Evolutionary conservation across 192 early-diverging fungal species (phyloP).

Genomic region (Coemansia sp.): DNA sequence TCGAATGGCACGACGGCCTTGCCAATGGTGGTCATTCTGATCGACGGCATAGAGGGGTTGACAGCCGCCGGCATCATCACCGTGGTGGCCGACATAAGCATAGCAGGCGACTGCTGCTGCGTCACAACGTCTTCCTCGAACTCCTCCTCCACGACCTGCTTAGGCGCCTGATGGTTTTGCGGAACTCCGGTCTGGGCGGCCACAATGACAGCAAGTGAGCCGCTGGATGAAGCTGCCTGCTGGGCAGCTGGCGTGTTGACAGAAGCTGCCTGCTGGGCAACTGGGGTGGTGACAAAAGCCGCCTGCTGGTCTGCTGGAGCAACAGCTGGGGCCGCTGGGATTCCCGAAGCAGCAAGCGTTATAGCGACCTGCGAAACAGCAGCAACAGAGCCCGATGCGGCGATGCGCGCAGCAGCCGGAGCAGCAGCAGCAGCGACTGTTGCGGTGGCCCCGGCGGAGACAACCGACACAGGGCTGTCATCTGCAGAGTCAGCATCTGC

Average conservation of each 20-base stretch:
- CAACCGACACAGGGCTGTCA: not conserved
- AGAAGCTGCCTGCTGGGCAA: not conserved
- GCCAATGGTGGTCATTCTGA: constrained; percentile 47
- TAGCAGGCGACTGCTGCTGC: not conserved
- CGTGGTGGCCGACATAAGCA: not conserved
- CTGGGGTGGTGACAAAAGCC: not conserved
- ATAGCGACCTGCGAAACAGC: not conserved
- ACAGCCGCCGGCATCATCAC: constrained; percentile 12
- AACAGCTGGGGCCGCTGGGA: constrained; percentile 3
- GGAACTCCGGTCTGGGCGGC: constrained; percentile 26
- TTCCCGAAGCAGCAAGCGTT: not conserved
- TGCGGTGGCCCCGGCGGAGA: not conserved
- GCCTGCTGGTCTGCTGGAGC: no score
- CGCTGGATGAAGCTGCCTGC: not conserved
- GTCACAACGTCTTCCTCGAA: not conserved
- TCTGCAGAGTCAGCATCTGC: not conserved
- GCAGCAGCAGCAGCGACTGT: not conserved
- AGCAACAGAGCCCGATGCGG: not conserved
- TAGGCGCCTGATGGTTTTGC: constrained; percentile 9
- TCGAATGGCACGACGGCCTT: constrained; percentile 43
- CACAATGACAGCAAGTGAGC: constrained; percentile 26
- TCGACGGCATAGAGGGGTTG: constrained; percentile 1
- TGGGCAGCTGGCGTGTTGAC: not conserved
- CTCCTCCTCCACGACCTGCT: not conserved
- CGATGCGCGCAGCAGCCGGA: not conserved